These are phyloP conservation scores for Wickerhamomyces bovis DNA, from an alignment of 805 yeast species.

Conservation along the genomic window DNA sequence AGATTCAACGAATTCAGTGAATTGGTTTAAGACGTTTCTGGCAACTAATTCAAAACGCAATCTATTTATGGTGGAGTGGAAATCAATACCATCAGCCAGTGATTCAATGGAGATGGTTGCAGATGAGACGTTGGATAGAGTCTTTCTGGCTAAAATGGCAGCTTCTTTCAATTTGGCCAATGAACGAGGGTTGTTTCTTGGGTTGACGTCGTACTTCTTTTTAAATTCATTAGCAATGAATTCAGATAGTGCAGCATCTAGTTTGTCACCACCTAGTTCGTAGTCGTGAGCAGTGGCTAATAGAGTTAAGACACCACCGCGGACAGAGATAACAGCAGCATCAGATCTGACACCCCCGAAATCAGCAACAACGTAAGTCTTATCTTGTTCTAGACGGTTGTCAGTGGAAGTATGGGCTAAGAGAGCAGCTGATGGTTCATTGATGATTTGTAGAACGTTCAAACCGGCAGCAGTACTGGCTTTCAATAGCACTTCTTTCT, in stretches of 20 bases:
- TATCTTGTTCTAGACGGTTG: constrained; percentile 43
- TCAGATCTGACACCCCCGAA: constrained; percentile 96
- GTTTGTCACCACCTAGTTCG: constrained; percentile 80
- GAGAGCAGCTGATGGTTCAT: constrained; percentile 89
- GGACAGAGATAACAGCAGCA: constrained; percentile 86
- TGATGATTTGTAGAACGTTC: constrained; percentile 77
- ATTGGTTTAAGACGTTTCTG: constrained; percentile 68
- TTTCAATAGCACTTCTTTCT: constrained; percentile 54
- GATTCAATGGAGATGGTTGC: constrained; percentile 94
- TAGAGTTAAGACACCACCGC: constrained; percentile 91
- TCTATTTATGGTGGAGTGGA: constrained; percentile 89
- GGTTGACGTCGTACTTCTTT: constrained; percentile 78
- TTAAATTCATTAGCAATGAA: constrained; percentile 90
- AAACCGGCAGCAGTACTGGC: constrained; percentile 70
- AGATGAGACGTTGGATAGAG: constrained; percentile 81
- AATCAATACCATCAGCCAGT: constrained; percentile 89
- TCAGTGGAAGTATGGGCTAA: constrained; percentile 62
- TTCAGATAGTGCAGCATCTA: constrained; percentile 76
- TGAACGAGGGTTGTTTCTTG: constrained; percentile 76
- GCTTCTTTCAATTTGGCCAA: constrained; percentile 83
- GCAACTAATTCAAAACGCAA: constrained; percentile 86
- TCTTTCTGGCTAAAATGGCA: constrained; percentile 79
- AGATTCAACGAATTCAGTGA: constrained; percentile 69
- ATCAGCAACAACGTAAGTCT: constrained; percentile 86
- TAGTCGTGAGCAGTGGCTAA: constrained; percentile 79